phyloP scores from a whole-genome alignment of 805 yeast genomes.

The Wickerhamiella occidentalis region DNA sequence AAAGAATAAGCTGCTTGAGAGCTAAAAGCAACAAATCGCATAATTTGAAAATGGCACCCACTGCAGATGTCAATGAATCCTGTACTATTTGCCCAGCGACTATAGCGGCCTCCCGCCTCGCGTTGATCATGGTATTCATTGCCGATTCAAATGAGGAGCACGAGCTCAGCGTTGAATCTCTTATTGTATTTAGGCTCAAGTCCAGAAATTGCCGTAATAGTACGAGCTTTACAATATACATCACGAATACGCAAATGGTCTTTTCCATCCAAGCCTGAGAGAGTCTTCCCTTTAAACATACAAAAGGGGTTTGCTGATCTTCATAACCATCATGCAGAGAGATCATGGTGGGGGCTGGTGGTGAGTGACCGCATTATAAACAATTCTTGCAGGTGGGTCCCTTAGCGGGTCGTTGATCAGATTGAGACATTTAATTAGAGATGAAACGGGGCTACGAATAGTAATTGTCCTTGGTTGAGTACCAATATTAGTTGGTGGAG shows the following conservation, averaged over 20 bases:
- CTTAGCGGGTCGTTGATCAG: no score
- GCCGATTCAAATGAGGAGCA: slow-evolving; percentile 39
- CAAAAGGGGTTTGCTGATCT: slow-evolving; percentile 17
- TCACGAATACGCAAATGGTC: slow-evolving; percentile 42
- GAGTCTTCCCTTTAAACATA: slow-evolving; percentile 26
- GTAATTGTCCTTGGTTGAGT: no score
- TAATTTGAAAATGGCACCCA: not conserved
- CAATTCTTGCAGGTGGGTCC: not conserved
- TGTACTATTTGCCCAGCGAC: slow-evolving; percentile 45
- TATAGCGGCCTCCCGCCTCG: slow-evolving; percentile 46
- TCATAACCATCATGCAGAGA: not conserved
- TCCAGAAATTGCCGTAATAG: slow-evolving; percentile 42
- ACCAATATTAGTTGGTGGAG: no score
- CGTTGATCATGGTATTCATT: slow-evolving; percentile 29
- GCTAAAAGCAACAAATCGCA: slow-evolving; percentile 35
- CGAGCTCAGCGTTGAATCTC: slow-evolving; percentile 30
- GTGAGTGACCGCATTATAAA: no score
- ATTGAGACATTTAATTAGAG: no score
- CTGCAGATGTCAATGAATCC: slow-evolving; percentile 26
- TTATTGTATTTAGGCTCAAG: slow-evolving; percentile 33
- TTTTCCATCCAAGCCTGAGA: slow-evolving; percentile 40
- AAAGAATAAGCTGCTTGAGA: slow-evolving; percentile 45
- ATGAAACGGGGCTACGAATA: no score
- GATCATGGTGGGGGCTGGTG: not conserved
- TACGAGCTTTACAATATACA: slow-evolving; percentile 48